Evolutionary conservation across 768 basidiomycete species (phyloP).

Genomic region (Lentinula sp.): DNA sequence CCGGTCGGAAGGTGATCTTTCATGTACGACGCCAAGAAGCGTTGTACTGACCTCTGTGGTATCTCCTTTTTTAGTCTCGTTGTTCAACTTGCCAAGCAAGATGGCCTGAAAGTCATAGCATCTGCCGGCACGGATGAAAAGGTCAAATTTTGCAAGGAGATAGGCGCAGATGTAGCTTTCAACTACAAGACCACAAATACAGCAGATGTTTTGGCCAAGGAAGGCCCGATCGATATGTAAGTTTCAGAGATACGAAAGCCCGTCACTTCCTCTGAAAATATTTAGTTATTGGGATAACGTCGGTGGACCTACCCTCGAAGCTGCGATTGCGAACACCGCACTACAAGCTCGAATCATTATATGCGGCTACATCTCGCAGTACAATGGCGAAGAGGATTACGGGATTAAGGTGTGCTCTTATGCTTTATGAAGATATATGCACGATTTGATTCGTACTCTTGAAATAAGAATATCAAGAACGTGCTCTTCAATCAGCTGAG

Average conservation of each 20-base stretch:
- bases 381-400: neutral
- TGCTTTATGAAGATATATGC: neutral
- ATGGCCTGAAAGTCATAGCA: slow-evolving; percentile 60
- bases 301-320: slow-evolving; percentile 54
- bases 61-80: slow-evolving; percentile 15
- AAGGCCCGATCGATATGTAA: slow-evolving; percentile 47
- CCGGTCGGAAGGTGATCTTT: slow-evolving; percentile 39
- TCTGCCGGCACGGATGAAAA: slow-evolving; percentile 72
- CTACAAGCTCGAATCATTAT: slow-evolving; percentile 42
- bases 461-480: slow-evolving; percentile 21
- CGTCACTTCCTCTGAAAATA: neutral
- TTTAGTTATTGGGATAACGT: slow-evolving; percentile 52
- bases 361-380: slow-evolving; percentile 3
- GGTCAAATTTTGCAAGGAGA: slow-evolving; percentile 48
- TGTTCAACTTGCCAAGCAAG: slow-evolving; percentile 43
- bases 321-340: slow-evolving; percentile 42
- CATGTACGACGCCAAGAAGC: too few species aligned
- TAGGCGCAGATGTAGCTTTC: slow-evolving; percentile 66
- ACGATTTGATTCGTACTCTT: slow-evolving; percentile 9
- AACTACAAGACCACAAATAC: slow-evolving; percentile 65
- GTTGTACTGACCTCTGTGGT: too few species aligned
- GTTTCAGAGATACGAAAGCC: slow-evolving; percentile 2
- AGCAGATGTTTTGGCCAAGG: slow-evolving; percentile 41
- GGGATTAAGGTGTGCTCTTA: neutral
- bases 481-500: slow-evolving; percentile 28